Base-by-base conservation (phyloP, 2,329 filamentous ascomycete species). In the Clarireedia paspali region DNA sequence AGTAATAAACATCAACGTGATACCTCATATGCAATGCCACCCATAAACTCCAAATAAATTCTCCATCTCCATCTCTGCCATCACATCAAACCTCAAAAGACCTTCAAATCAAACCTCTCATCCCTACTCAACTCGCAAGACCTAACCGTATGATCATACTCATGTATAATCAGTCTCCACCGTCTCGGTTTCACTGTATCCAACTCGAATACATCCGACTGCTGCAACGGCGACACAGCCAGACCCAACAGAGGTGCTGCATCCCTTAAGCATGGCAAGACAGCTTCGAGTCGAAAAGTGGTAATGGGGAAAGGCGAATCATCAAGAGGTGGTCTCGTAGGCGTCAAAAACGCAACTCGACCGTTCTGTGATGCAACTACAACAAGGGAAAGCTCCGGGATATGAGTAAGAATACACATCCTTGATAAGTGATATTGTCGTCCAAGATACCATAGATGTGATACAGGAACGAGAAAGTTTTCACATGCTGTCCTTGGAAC, bases 141-240 rank as follows among this genome's bases (percentile, higher is more conserved):
- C 61, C 89, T 66, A 27, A 91, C 78, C 2, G 80, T 79, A 63
- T 88, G 83, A 69, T 90, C 83, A 57, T 78, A 77, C 67, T 86
- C 91, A 67, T 88, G 83, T 69, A 91, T 71, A 67, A 92, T 79
- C 56, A 92, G 62, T 57, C 86, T 74, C 77, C 85, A 91, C 56
- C 80, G 75, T 60, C 75, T 74, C 57, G 73, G 62, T 10, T 30
- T 59, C n/a, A 56, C 59, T 36, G 64, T 52, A 26, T 62, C 51
- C 38, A 55, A 48, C 48, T 63, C 69, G 24, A 55, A 51, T 45
- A 63, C 69, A 0, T 74, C 67, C 15, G 17, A 26, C 30, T 72
- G 77, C 51, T 83, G 85, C 6, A 88, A 71, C 0, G 84, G 87
- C 2, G 81, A 81, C 2, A 85, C 77, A 0, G 88, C 86, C 55